Percentiles rank a stretch among this genome's conserved stretches.
These are phyloP conservation scores for Ustilaginoidea virens DNA, from an alignment of 2,329 filamentous ascomycete species.

Conservation along the genomic window DNA sequence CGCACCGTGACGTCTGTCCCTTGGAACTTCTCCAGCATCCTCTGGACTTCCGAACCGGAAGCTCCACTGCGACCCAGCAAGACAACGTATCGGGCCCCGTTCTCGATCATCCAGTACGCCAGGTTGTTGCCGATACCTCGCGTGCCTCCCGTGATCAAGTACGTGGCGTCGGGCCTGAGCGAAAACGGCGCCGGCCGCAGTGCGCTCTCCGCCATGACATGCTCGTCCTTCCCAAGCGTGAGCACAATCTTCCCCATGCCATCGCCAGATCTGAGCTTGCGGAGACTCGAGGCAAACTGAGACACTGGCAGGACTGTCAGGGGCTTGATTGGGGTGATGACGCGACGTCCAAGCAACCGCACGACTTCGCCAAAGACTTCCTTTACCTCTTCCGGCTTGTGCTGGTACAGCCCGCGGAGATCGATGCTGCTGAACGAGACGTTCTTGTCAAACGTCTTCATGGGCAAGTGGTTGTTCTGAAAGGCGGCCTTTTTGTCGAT, in stretches of 20 bases:
- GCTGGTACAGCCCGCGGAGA: conserved; percentile 10
- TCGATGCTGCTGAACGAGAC: conserved; percentile 28
- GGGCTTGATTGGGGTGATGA: conserved; percentile 3
- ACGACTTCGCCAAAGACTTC: conserved; percentile 6
- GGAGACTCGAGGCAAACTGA: conserved; percentile 21
- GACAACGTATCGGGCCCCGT: conserved; percentile 3
- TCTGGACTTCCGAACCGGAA: conserved; percentile 4
- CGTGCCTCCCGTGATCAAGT: conserved; percentile 4
- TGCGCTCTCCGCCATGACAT: conserved; percentile 4
- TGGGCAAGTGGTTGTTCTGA: conserved; percentile 16
- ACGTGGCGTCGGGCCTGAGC: conserved; percentile 3
- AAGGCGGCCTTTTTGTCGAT: conserved; percentile 21
- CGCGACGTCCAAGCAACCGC: conserved; percentile 2
- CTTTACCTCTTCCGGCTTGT: conserved; percentile 5
- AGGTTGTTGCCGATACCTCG: conserved; percentile 3
- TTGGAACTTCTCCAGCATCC: conserved; percentile 2
- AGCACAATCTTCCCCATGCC: conserved; percentile 27
- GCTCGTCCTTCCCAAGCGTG: conserved; percentile 7
- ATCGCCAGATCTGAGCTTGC: conserved; percentile 21
- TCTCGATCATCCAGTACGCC: conserved; percentile 4
- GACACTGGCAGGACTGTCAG: conserved; percentile 10
- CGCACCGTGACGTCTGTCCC: conserved; percentile 15
- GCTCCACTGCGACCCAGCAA: conserved; percentile 2
- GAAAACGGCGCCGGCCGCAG: conserved; percentile 1
- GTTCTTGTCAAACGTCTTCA: conserved; percentile 20